Percentiles rank a stretch among this genome's conserved stretches.
phyloP scores from a whole-genome alignment of 164 flowering plant genomes.

The Pachysandra terminalis region DNA sequence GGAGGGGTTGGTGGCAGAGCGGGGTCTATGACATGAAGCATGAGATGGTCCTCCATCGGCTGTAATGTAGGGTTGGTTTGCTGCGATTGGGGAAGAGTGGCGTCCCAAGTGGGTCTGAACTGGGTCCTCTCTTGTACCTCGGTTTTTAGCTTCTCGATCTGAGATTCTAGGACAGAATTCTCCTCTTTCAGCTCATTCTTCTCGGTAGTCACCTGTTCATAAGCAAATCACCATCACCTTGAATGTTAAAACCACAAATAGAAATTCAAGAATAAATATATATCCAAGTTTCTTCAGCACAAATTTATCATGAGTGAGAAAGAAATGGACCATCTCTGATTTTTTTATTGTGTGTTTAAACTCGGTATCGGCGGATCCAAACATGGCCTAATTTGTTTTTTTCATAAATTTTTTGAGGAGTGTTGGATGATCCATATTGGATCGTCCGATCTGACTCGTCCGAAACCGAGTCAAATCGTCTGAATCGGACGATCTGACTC shows the following conservation, averaged over 20 bases:
- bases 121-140: conserved; percentile 31
- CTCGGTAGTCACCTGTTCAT: conserved; percentile 42
- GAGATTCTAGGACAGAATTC: conserved; percentile 36
- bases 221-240: conserved; percentile 11
- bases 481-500: too few species aligned
- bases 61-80: conserved; percentile 13
- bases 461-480: too few species aligned
- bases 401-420: too few species aligned
- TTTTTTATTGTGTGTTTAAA: background rate
- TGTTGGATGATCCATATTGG: too few species aligned
- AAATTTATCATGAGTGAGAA: background rate
- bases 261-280: background rate
- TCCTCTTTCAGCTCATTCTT: conserved; percentile 57
- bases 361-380: too few species aligned
- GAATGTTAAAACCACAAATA: background rate
- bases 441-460: too few species aligned
- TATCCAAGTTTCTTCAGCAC: too few species aligned
- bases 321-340: background rate
- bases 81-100: conserved; percentile 33
- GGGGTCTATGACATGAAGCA: conserved; percentile 25
- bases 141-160: conserved; percentile 44
- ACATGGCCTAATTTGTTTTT: too few species aligned
- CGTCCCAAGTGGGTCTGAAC: conserved; percentile 35
- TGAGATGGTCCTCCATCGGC: conserved; percentile 17
- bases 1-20: conserved; percentile 26